Evolutionary conservation across 768 basidiomycete genomes (phyloP).

Genomic region (Agaricus subrufescens): DNA sequence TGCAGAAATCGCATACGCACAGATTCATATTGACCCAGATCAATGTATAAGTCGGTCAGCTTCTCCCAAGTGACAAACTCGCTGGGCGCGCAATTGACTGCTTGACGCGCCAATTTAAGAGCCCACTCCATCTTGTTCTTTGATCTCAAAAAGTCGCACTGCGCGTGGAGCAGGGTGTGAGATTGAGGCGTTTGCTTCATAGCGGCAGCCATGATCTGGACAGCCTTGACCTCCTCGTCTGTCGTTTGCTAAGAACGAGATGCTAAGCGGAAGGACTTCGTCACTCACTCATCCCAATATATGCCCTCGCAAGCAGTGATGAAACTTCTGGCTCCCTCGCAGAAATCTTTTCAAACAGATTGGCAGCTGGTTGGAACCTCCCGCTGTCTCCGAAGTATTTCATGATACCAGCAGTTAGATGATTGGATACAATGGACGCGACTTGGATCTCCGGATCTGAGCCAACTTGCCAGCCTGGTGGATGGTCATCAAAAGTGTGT

Average conservation of each 20-base stretch:
- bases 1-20: conserved; percentile 23
- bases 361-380: conserved; percentile 81
- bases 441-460: conserved; percentile 99
- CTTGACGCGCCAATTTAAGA: conserved; percentile 85
- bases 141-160: conserved; percentile 88
- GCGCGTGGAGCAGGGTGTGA: conserved; percentile 90
- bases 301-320: conserved; percentile 80
- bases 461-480: conserved; percentile 92
- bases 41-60: conserved; percentile 91
- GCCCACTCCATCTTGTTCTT: conserved; percentile 89
- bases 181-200: conserved; percentile 86
- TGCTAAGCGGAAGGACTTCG: background rate
- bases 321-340: conserved; percentile 89
- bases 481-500: background rate
- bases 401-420: conserved; percentile 89
- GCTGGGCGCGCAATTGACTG: conserved; percentile 97
- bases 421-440: conserved; percentile 93
- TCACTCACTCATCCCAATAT: conserved; percentile 94
- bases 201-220: conserved; percentile 85
- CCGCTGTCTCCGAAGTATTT: conserved; percentile 96
- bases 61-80: conserved; percentile 99
- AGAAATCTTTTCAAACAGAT: conserved; percentile 87
- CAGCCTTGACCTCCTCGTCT: conserved; percentile 99
- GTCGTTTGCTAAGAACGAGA: background rate
- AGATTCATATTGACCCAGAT: conserved; percentile 81